Conservation (phyloP, 2,329 filamentous ascomycete genomes). For the Clarireedia homoeocarpa region DNA sequence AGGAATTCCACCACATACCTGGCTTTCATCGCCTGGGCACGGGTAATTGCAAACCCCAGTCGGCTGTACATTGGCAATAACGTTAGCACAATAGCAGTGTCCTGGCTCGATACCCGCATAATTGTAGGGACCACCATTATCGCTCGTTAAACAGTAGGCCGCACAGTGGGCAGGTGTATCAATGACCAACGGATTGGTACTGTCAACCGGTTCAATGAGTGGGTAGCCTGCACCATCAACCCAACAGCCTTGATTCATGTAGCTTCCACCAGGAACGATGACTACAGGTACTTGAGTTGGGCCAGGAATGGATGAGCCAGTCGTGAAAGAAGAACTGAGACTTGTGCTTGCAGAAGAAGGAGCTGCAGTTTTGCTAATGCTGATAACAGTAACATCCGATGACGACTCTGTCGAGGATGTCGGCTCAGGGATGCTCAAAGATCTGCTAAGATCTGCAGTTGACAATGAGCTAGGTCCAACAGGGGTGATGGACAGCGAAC, state of each 20-base stretch:
- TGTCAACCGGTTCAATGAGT: background rate
- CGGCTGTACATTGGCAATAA: background rate
- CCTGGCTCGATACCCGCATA: slow-evolving; percentile 1
- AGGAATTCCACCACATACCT: slow-evolving; percentile 1
- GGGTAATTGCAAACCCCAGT: background rate
- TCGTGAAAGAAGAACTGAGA: background rate
- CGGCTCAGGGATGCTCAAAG: background rate
- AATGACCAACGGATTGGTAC: background rate
- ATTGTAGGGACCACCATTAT: background rate
- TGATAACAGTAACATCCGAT: background rate
- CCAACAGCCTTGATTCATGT: background rate
- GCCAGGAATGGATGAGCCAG: background rate
- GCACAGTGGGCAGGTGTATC: background rate
- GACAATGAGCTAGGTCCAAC: background rate
- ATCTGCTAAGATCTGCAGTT: background rate
- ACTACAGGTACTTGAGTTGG: background rate
- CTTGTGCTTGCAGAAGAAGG: background rate
- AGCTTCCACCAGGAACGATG: background rate
- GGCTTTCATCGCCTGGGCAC: background rate
- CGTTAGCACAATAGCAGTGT: slow-evolving; percentile 1
- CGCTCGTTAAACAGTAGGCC: background rate
- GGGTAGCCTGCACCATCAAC: slow-evolving; percentile 1
- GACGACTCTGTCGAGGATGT: background rate
- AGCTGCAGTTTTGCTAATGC: background rate
- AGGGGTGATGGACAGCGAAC: background rate